phyloP scores from a whole-genome alignment of 768 basidiomycete species.

The Phylloporus arenicola region DNA sequence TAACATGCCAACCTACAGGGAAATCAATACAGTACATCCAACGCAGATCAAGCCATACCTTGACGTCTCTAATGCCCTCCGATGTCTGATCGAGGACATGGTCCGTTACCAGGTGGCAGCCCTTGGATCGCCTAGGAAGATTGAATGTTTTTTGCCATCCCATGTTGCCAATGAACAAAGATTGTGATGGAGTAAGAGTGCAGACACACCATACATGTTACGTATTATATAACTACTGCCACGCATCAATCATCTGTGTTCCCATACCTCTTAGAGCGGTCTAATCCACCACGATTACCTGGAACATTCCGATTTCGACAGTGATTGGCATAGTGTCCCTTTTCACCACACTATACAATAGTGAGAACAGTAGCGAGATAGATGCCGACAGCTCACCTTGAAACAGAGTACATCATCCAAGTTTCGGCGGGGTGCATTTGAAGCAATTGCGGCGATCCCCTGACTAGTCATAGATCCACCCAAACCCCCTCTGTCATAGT shows the following conservation, averaged over 20 bases:
- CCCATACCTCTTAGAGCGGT: slow-evolving; percentile 37
- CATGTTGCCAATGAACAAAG: slow-evolving; percentile 40
- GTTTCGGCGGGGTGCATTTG: slow-evolving; percentile 57
- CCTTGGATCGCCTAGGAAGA: slow-evolving; percentile 47
- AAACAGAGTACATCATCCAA: slow-evolving; percentile 83
- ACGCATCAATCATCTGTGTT: slow-evolving; percentile 24
- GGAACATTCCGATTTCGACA: slow-evolving; percentile 89
- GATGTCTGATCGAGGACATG: slow-evolving; percentile 64
- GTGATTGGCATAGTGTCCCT: slow-evolving; percentile 93
- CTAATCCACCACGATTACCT: slow-evolving; percentile 82
- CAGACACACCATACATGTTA: not conserved
- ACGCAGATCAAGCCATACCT: slow-evolving; percentile 36
- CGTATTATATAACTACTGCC: not conserved
- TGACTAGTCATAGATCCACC: slow-evolving; percentile 26
- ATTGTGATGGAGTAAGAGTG: not conserved
- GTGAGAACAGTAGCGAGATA: slow-evolving; percentile 1
- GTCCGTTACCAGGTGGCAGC: slow-evolving; percentile 81
- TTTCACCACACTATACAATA: slow-evolving; percentile 68
- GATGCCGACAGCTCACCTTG: slow-evolving; percentile 50
- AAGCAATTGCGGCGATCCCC: slow-evolving; percentile 26
- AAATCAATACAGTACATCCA: not conserved
- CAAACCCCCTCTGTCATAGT: slow-evolving; percentile 53
- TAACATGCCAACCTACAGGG: slow-evolving; percentile 70
- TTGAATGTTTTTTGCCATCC: slow-evolving; percentile 88
- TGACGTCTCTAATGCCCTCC: slow-evolving; percentile 60